These are phyloP conservation scores for Bathelium albidoporum DNA, from an alignment of 495 filamentous ascomycete genomes.

Conservation along the genomic window DNA sequence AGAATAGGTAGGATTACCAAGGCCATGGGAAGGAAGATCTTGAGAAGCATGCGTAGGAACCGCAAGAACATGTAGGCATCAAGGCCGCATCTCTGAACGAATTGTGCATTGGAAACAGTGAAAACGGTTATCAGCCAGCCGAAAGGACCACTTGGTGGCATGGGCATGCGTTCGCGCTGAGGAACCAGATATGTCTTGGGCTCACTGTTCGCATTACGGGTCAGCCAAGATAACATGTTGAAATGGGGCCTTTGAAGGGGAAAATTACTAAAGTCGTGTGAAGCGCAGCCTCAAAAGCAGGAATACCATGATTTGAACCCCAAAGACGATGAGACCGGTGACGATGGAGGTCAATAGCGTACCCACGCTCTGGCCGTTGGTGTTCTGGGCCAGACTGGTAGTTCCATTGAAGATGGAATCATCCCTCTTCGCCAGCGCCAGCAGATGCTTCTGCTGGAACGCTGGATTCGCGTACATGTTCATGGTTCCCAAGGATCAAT, in stretches of 20 bases:
- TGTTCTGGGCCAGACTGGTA: conserved; percentile 24
- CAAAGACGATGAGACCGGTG: conserved; percentile 63
- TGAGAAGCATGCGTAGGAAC: conserved; percentile 84
- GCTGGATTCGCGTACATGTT: not conserved
- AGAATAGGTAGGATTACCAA: conserved; percentile 74
- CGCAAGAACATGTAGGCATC: conserved; percentile 98
- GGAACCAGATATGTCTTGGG: conserved; percentile 88
- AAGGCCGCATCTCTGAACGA: conserved; percentile 89
- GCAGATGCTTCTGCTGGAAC: not conserved
- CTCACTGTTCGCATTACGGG: conserved; percentile 39
- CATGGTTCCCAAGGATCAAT: not conserved
- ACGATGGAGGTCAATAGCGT: conserved; percentile 69
- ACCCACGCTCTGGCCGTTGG: conserved; percentile 36
- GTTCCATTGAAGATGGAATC: not conserved
- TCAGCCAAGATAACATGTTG: not conserved
- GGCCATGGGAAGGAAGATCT: conserved; percentile 80
- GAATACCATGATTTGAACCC: conserved; percentile 65
- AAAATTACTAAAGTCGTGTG: conserved; percentile 72
- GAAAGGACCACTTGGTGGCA: conserved; percentile 61
- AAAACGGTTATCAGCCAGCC: conserved; percentile 62
- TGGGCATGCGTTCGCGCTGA: conserved; percentile 66
- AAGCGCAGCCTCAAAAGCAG: conserved; percentile 67
- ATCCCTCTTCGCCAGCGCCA: not conserved
- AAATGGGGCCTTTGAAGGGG: conserved; percentile 8
- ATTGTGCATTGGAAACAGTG: conserved; percentile 68